A percentile compares a stretch with the other conserved stretches of the same genome.
Conservation (phyloP, 345 rosid species). For the Eucalyptus cloeziana region DNA sequence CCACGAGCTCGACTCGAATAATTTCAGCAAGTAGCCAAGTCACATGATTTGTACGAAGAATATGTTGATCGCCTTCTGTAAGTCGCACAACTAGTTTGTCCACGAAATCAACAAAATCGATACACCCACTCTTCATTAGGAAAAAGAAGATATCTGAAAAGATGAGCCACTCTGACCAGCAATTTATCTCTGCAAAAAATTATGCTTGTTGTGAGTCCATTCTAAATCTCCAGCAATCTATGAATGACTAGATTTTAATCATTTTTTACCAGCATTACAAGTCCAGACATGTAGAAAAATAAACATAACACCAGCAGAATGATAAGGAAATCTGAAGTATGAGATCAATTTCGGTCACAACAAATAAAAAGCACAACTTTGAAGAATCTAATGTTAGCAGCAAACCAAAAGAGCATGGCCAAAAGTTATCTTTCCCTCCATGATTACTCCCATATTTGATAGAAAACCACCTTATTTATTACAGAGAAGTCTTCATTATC, state of each 20-base stretch:
- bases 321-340: not conserved
- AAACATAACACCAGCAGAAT: not conserved
- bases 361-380: not conserved
- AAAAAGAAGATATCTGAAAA: conserved; percentile 88
- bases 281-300: not conserved
- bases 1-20: conserved; percentile 76
- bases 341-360: not conserved
- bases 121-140: conserved; percentile 85
- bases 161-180: conserved; percentile 99
- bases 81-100: conserved; percentile 80
- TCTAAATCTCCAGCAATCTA: not conserved
- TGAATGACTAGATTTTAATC: not conserved
- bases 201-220: not conserved
- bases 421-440: not conserved
- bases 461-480: not conserved
- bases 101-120: conserved; percentile 94
- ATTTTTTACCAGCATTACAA: not conserved
- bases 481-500: not conserved
- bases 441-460: not conserved
- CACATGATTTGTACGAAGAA: conserved; percentile 96
- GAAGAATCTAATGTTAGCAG: not conserved
- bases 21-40: conserved; percentile 94
- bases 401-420: not conserved
- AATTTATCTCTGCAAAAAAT: conserved; percentile 66
- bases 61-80: conserved; percentile 50